A percentile compares a stretch with the other conserved stretches of the same genome.
Evolutionary conservation across 2,329 filamentous ascomycete genomes (phyloP).

Genomic region (Sphaerulina musiva): DNA sequence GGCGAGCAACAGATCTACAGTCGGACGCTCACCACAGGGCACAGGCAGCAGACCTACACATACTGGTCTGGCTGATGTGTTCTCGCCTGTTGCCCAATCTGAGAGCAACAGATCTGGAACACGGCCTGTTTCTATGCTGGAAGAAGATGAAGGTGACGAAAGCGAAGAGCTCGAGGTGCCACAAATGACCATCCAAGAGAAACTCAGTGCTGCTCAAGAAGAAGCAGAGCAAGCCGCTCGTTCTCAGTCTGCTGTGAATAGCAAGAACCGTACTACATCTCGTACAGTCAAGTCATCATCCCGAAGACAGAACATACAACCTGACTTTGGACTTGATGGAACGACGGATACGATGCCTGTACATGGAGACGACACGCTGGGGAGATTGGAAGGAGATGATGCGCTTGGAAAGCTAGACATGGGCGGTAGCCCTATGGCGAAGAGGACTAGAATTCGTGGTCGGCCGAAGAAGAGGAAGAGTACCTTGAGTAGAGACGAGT

Average conservation of each 20-base stretch:
- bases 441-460: slow-evolving; percentile 47
- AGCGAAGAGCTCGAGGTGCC: slow-evolving; percentile 24
- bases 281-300: slow-evolving; percentile 1
- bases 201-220: slow-evolving; percentile 40
- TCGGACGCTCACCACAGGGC: background rate
- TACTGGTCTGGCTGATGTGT: background rate
- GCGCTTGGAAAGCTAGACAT: slow-evolving; percentile 35
- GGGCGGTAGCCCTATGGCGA: slow-evolving; percentile 32
- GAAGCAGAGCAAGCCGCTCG: slow-evolving; percentile 41
- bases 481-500: slow-evolving; percentile 68
- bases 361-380: slow-evolving; percentile 19
- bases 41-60: background rate
- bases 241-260: background rate
- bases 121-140: background rate
- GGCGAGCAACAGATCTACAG: background rate
- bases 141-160: slow-evolving; percentile 33
- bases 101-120: slow-evolving; percentile 9
- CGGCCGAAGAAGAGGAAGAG: slow-evolving; percentile 62
- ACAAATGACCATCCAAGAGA: slow-evolving; percentile 41
- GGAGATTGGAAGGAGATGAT: slow-evolving; percentile 17
- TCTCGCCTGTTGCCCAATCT: slow-evolving; percentile 6
- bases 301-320: slow-evolving; percentile 1
- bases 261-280: background rate
- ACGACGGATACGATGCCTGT: slow-evolving; percentile 20
- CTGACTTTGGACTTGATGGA: slow-evolving; percentile 22